Evolutionary conservation across 306 rosid species (phyloP).

Genomic region (Fragaria nilgerrensis): DNA sequence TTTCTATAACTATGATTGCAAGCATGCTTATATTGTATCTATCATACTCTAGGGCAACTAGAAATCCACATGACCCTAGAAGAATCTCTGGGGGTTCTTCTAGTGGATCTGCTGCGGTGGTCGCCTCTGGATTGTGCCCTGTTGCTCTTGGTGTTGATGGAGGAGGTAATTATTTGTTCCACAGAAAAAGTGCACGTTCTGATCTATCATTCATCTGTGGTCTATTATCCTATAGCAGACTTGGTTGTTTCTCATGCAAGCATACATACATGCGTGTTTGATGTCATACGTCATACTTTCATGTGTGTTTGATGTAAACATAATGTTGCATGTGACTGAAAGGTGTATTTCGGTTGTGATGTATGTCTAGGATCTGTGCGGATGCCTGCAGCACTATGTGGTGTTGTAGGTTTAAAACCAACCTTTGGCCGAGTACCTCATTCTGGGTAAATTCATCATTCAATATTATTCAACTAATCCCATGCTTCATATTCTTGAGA

Average conservation of each 20-base stretch:
- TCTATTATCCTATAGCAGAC: neutral
- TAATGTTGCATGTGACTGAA: constrained; percentile 10
- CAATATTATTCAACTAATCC: constrained; percentile 15
- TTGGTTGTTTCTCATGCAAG: neutral
- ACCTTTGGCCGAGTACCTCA: constrained; percentile 80
- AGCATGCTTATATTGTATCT: neutral
- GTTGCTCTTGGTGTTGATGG: constrained; percentile 96
- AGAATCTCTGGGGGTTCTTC: constrained; percentile 91
- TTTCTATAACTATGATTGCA: neutral
- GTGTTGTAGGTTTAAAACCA: constrained; percentile 87
- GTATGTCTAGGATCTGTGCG: constrained; percentile 74
- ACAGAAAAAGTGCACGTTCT: neutral
- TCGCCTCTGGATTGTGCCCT: constrained; percentile 90
- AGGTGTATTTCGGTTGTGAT: constrained; percentile 18
- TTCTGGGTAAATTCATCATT: constrained; percentile 53
- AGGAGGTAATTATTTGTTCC: constrained; percentile 59
- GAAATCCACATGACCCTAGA: constrained; percentile 66
- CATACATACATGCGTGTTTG: neutral
- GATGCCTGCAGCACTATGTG: constrained; percentile 97
- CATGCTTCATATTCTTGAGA: constrained; percentile 11
- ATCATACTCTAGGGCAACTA: constrained; percentile 55
- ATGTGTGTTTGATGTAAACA: neutral
- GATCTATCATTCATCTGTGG: neutral
- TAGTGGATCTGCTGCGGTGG: constrained; percentile 93
- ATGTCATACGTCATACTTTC: neutral